These are phyloP conservation scores for Kappamyces sp. DNA, from an alignment of 192 early-diverging fungal species.

Conservation along the genomic window DNA sequence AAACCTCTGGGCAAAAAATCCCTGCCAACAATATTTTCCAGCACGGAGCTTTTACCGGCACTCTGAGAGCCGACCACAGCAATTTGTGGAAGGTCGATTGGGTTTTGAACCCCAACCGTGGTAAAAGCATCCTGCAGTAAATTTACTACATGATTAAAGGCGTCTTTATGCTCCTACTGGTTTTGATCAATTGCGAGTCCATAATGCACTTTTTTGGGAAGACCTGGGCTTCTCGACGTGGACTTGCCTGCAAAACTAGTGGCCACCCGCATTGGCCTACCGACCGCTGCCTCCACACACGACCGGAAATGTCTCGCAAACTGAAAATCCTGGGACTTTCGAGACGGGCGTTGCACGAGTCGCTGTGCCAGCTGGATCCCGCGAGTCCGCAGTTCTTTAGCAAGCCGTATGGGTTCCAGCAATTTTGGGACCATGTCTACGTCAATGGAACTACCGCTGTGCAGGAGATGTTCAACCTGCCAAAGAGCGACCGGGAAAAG, in stretches of 20 bases:
- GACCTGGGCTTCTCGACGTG: no score
- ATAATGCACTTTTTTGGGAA: constrained; percentile 9
- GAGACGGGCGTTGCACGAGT: no score
- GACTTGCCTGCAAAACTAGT: no score
- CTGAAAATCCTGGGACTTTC: no score
- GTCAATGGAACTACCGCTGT: background rate
- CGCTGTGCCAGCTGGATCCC: no score
- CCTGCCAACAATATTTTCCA: constrained; percentile 96
- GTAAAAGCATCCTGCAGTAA: constrained; percentile 52
- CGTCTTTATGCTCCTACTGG: constrained; percentile 14
- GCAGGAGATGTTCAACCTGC: background rate
- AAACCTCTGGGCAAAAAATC: constrained; percentile 92
- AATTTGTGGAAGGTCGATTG: constrained; percentile 56
- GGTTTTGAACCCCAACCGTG: constrained; percentile 45
- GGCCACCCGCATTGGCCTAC: no score
- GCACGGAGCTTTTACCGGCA: constrained; percentile 90
- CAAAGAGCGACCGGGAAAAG: background rate
- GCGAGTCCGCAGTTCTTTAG: no score
- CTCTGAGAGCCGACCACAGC: constrained; percentile 45
- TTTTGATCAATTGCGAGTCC: constrained; percentile 37
- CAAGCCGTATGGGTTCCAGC: no score
- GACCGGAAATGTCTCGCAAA: no score
- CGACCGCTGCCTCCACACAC: no score
- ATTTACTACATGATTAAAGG: constrained; percentile 15
- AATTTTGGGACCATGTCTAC: no score